Evolutionary conservation across 73 alveolate genomes (phyloP), one percentile per base, ranked within the genome.

Genomic region (Paramecium caudatum): DNA sequence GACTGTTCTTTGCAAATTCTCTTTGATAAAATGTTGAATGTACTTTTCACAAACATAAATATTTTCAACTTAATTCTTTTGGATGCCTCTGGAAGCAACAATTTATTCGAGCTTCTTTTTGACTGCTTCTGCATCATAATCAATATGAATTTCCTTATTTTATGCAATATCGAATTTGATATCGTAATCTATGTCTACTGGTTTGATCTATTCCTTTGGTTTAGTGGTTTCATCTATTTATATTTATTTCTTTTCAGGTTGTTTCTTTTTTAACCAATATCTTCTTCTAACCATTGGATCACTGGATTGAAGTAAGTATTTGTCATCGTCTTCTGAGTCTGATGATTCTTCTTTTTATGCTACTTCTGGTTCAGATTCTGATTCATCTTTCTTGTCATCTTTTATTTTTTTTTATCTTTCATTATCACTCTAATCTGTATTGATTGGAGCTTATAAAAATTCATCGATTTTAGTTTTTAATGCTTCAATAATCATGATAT

Each of bases 241-340:
- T 30, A 1, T 2, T 0, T n/a, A 23, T 33, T 34, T 68, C 37
- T 68, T 68, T 12, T 30, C 84, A 17, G 47, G 47, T 33, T 17
- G 34, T 16, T 68, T 34, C 84, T 68, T 68, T 33, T 68, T 68
- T 37, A 68, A 68, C 84, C 84, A 68, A 68, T 68, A 68, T n/a
- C 50, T 68, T 37, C 84, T 68, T 32, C 84, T 68, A 17, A 68
- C 50, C 84, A 68, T 68, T 13, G 84, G 84, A 68, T 68, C 84
- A 16, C 34, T 68, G 10, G 84, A 68, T 68, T 68, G 34, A 33
- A 68, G 84, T 5, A 34, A 68, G 10, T 68, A 34, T 37, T 68
- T 68, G 34, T 68, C 84, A 68, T 68, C 84, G 34, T 68, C 84
- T 17, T 68, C 84, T 33, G 84, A 68, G 2, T 68, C 84, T 30